Conservation (phyloP, 345 rosid species). For the Acer yangbiense region DNA sequence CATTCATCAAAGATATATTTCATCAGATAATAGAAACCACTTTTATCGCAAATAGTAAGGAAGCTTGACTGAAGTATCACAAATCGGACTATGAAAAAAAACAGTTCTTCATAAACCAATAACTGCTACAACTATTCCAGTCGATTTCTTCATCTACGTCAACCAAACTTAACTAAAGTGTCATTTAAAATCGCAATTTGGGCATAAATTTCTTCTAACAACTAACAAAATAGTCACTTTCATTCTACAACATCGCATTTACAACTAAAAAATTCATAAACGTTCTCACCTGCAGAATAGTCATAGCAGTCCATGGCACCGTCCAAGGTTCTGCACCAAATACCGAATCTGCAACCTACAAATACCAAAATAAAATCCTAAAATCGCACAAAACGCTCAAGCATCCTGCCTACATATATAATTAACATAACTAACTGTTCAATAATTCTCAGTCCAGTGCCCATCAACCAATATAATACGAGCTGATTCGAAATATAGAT, state of each 20-base stretch:
- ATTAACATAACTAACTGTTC: background rate
- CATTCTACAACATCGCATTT: background rate
- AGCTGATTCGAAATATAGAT: background rate
- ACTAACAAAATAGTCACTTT: background rate
- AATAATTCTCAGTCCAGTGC: background rate
- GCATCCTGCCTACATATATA: background rate
- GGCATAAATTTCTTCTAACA: background rate
- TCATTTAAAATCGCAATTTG: background rate
- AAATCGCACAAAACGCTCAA: too few species aligned
- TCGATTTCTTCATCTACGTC: too few species aligned
- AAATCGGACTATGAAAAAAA: too few species aligned
- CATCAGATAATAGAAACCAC: background rate
- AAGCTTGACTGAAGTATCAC: background rate
- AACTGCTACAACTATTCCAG: background rate
- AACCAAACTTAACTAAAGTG: background rate
- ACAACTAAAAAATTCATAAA: background rate
- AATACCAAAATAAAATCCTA: background rate
- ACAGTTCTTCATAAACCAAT: background rate
- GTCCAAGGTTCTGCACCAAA: conserved; percentile 38
- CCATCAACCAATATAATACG: background rate
- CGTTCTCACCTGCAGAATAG: conserved; percentile 41
- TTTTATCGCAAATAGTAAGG: background rate
- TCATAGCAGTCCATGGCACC: conserved; percentile 58
- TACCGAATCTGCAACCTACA: conserved; percentile 20
- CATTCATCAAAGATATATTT: background rate